Base-by-base conservation (phyloP, 805 yeast species). In the Sporopachydermia lactativora region DNA sequence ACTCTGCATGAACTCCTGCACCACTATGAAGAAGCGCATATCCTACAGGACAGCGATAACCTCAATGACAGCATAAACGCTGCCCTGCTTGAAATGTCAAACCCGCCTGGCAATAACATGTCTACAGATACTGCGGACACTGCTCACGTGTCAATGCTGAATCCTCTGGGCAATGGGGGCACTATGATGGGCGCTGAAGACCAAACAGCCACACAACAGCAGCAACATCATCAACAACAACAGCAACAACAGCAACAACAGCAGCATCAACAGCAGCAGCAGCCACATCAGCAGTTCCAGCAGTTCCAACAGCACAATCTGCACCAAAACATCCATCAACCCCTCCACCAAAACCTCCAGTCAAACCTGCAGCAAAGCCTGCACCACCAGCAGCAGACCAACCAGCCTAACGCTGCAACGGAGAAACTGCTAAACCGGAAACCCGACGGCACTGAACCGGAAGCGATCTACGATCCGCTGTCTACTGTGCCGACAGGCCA, bases 21-120 rank as follows among this genome's bases (percentile, higher is more conserved):
- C 51, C 98, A 92, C 59, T 92, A 92, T 58, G 98, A 92, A 57
- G 97, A 92, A 60, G 85, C 92, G 38, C 98, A 92, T 61, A 88
- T 92, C 43, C 31, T 24, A 8, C 31, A 24, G n/a, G 31, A 24
- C n/a, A 24, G 31, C n/a, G 31, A 24, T 65, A 65, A 47, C 68
- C 70, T 24, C 13, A 24, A 24, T 24, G 31, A 24, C n/a, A 8
- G 13, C 13, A 24, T 24, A 24, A 24, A 24, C 31, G 31, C 31
- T 34, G 69, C 72, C 36, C 73, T 73, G 3, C 73, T 56, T 6
- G 40, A 39, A 36, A 42, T 53, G 18, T 60, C 73, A 34, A 51
- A 56, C 14, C 57, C 60, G 14, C 31, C 13, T 24, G 31, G 13
- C 13, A 13, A 13, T 24, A 13, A 37, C 18, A 15, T 28, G 35